Percentiles rank a stretch among this genome's conserved stretches.
Evolutionary conservation across 1,284 basidiomycete species (phyloP).

Genomic region (Austroboletus niveus): DNA sequence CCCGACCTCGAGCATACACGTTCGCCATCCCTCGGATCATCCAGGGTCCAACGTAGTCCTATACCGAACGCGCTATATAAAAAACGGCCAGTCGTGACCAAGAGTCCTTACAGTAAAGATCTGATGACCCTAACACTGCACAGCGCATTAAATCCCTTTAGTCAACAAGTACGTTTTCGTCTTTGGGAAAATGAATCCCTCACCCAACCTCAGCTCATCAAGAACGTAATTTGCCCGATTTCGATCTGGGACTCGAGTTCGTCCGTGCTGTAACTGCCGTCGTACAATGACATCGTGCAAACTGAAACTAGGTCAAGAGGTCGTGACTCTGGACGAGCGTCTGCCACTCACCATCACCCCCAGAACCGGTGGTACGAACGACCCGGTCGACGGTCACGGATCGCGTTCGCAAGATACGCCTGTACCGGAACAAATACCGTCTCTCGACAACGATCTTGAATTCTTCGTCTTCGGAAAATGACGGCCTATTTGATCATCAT

Average conservation of each 20-base stretch:
- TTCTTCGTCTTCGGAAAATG: conserved; percentile 1
- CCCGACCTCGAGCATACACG: no score
- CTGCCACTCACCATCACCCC: neutral
- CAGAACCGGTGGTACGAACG: neutral
- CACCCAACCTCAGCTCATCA: neutral
- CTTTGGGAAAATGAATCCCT: neutral
- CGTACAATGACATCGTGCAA: conserved; percentile 5
- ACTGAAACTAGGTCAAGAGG: neutral
- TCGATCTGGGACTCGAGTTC: neutral
- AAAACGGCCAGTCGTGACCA: no score
- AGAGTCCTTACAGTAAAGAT: no score
- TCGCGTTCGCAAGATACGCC: conserved; percentile 12
- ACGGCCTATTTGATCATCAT: neutral
- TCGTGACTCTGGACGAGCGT: no score
- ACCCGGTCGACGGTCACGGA: neutral
- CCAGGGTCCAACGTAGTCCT: no score
- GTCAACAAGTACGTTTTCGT: neutral
- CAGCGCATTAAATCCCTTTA: no score
- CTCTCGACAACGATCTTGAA: conserved; percentile 11
- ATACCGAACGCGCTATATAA: no score
- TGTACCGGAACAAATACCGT: conserved; percentile 11
- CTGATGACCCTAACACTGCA: no score
- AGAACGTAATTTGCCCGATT: conserved; percentile 11
- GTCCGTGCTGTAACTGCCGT: neutral
- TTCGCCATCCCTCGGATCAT: no score